Percentiles rank a stretch among this genome's conserved stretches.
Conservation (phyloP, 78 protist species). For the Emiliania huxleyi region DNA sequence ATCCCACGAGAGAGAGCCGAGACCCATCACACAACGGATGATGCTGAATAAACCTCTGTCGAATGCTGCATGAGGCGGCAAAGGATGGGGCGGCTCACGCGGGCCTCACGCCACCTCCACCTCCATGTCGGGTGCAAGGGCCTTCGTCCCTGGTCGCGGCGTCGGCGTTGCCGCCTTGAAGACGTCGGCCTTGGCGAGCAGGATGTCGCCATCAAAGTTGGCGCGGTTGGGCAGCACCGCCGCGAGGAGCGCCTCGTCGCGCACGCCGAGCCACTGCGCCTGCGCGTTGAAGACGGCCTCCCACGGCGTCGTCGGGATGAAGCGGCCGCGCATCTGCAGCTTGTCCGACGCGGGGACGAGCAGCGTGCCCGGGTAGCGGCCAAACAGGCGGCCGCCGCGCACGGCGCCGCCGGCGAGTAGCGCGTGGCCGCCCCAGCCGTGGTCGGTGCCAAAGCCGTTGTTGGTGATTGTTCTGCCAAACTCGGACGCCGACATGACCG, state of each 20-base stretch:
- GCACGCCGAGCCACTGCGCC: constrained; percentile 21
- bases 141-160: no score
- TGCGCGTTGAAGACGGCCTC: neutral
- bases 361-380: neutral
- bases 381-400: neutral
- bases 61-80: no score
- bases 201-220: neutral
- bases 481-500: neutral
- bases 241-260: neutral
- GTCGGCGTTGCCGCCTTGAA: no score
- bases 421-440: constrained; percentile 20
- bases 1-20: no score
- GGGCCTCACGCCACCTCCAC: no score
- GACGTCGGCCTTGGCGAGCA: neutral
- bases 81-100: no score
- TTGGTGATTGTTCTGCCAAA: neutral
- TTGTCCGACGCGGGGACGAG: neutral
- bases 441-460: constrained; percentile 27
- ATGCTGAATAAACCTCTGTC: no score
- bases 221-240: neutral
- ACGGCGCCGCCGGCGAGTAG: neutral
- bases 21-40: no score
- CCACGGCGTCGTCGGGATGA: constrained; percentile 10
- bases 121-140: no score
- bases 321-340: neutral